Conservation (phyloP, 257 asterid species). For the Asclepias syriaca region DNA sequence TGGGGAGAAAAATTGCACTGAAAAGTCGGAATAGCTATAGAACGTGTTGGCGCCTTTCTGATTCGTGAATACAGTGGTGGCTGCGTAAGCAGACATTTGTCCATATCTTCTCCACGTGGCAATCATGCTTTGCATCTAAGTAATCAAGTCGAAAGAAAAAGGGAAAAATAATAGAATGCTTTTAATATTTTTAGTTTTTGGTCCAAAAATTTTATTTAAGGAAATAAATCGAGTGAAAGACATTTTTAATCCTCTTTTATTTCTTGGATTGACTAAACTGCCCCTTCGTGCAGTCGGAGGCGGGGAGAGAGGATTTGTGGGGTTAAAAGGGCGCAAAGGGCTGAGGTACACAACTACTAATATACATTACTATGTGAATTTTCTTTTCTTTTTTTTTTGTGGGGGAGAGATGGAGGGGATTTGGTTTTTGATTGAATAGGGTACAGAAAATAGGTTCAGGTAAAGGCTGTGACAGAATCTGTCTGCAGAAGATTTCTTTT, state of each 20-base stretch:
- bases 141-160: neutral
- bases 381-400: no score
- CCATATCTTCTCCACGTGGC: slow-evolving; percentile 38
- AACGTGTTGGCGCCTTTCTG: slow-evolving; percentile 46
- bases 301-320: no score
- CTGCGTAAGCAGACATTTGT: slow-evolving; percentile 34
- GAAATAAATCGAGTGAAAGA: no score
- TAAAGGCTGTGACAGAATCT: slow-evolving; percentile 20
- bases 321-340: no score
- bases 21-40: slow-evolving; percentile 20
- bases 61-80: slow-evolving; percentile 33
- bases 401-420: no score
- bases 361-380: neutral
- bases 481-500: slow-evolving; percentile 17
- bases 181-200: no score
- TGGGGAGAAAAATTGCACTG: neutral
- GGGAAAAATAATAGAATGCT: no score
- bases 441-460: slow-evolving; percentile 10
- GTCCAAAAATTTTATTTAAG: no score
- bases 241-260: slow-evolving; percentile 5
- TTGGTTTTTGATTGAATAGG: neutral
- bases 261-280: neutral
- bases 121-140: slow-evolving; percentile 47
- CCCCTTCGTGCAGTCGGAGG: neutral
- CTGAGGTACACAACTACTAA: no score